Evolutionary conservation across 495 filamentous ascomycete species (phyloP), one percentile per base, ranked within the genome.

Genomic region (Podospora sp.): DNA sequence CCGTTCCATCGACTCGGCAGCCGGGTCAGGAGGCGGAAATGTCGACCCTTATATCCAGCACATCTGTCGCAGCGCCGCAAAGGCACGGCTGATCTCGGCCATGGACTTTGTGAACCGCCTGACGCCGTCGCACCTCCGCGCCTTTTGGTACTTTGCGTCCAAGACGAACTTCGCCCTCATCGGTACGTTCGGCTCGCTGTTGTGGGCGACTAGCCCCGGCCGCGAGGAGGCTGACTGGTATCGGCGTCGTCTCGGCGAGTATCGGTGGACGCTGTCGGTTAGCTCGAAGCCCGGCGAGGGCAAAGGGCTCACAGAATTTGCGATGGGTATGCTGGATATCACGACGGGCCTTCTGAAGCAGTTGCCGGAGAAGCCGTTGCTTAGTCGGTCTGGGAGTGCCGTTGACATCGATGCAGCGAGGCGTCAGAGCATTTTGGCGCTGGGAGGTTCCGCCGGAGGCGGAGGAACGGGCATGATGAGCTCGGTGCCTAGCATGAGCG

Each of bases 161-260:
- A 90, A 91, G 71, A 88, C 88, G 56, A 92, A 92, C 75, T 92
- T 93, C 76, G 90, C 90, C 0, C 83, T 94, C 36, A 92, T 94
- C 68, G 91, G 91, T 60, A 92, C 90, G 0, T 94, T 94, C 70
- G 91, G 91, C 26, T 86, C 83, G 1, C 85, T 98, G 7, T 86
- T 99, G 0, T 93, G 92, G 84, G 91, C 94, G 26, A 95, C 93
- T 0, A 89, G 90, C 0, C 94, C 94, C 0, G 91, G 89, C 12
- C 83, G 86, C 21, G 94, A 98, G 76, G 95, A 99, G 78, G 92
- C 92, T 4, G 93, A 96, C n/a, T 99, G 97, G 84, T 99, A 99
- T 79, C 87, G 90, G 22, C 84, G 90, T 2, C 82, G 95, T 3
- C 82, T 97, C 12, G 87, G 87, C 65, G 95, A 99, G 81, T 97